Evolutionary conservation across 192 early-diverging fungal genomes (phyloP), one percentile per base, ranked within the genome.

Genomic region (Backusella morwellensis): DNA sequence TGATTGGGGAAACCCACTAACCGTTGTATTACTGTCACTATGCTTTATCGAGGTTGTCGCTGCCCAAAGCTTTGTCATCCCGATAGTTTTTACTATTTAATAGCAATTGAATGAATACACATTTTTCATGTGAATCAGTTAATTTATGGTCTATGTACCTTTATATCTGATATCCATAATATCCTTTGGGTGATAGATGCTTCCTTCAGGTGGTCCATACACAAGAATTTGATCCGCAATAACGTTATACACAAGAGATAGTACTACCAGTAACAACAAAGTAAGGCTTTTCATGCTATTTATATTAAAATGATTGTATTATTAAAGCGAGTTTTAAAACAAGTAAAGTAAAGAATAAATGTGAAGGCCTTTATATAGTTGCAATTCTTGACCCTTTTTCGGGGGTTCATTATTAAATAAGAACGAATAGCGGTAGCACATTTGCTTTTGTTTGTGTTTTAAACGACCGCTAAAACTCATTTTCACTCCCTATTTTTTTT

Each of bases 11-110:
- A 70, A 70, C 9, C 35, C 35, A 12, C 5, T 12, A 41, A 41
- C 14, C 3, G 68, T 70, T 0, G 9, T n/a, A 21, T 70, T 70
- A 12, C 35, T 70, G 21, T 1, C 11, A 36, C 6, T 11, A 38
- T 23, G 6, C 21, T 35, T 70, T 70, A 70, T 41, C 21, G 21
- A 21, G n/a, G 68, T 8, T 12, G 19, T 23, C 21, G 68, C 21
- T 40, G 68, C 12, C 68, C 68, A 70, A 4, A 70, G 35, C 11
- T 70, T 70, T 38, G 68, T 70, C 68, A 70, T 70, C n/a, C 68
- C 68, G 2, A 70, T 70, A 12, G 38, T 29, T 12, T 63, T 63
- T 26, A 63, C 56, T 63, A 32, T 63, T 26, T 14, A 26, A 23
- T n/a, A 3, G 17, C 34, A 35, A 12, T 41, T 29, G 29, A 2